Base-by-base conservation (phyloP, 2,329 filamentous ascomycete genomes). In the Basipetospora chlamydospora region DNA sequence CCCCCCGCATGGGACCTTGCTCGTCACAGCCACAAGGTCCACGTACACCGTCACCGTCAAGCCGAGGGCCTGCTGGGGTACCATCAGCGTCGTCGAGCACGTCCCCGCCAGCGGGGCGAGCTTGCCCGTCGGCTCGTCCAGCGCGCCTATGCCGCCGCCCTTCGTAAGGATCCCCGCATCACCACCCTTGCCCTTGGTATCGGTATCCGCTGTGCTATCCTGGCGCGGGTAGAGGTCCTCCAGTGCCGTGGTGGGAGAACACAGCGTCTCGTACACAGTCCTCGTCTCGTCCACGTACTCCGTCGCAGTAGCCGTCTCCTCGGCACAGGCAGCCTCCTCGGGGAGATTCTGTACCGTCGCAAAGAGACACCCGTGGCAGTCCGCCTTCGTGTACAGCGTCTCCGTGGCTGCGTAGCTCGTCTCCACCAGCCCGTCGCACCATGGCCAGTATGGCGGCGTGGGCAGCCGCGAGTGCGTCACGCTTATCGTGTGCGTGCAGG, bases 281-380 rank as follows among this genome's bases (percentile, higher is more conserved):
- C 31, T 46, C 2, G 54, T 38, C 11, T 16, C 35, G 22, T 25
- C 43, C 6, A 44, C 47, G n/a, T 25, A 20, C 25, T 44, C 47
- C 9, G 23, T 34, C 12, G 31, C 41, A 0, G 40, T 48, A 7
- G 42, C 41, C 23, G 39, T 46, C 35, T 18, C 22, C 12, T 17
- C 22, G 7, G 34, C 5, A 13, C 52, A 52, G 34, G 54, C 57
- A 28, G 39, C 37, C 21, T 49, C 41, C 26, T 43, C 5, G 23
- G 47, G 38, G 43, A 43, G 23, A 3, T 39, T 26, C 10, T 43
- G 21, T 6, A 56, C 42, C 2, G 28, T 23, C 11, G 57, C 22
- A 28, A 42, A 37, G 7, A 44, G 36, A 39, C 55, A 58, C 2
- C 52, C 56, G 30, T 49, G 41, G 39, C 56, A 59, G 44, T 58